These are phyloP conservation scores for Lachnellula subtilissima DNA, from an alignment of 2,329 filamentous ascomycete genomes.

Conservation along the genomic window DNA sequence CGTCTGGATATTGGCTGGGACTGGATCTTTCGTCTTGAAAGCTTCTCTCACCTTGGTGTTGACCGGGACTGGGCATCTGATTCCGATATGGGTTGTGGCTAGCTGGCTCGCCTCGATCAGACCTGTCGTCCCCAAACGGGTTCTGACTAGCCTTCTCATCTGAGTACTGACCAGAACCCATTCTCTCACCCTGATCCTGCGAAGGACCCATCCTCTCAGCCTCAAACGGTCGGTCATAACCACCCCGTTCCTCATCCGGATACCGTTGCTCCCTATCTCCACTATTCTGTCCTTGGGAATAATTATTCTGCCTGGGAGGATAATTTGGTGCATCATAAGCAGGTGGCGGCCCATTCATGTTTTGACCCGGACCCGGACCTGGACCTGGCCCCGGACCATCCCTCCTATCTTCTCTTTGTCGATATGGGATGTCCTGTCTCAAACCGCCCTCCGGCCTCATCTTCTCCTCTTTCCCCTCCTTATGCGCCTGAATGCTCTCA, in stretches of 20 bases:
- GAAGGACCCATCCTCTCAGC: neutral
- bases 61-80: neutral
- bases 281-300: neutral
- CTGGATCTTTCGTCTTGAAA: neutral
- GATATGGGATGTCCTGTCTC: neutral
- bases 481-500: slow-evolving; percentile 1
- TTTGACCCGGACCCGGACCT: neutral
- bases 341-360: neutral
- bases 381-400: neutral
- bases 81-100: neutral
- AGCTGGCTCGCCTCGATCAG: too few species aligned
- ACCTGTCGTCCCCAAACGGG: too few species aligned
- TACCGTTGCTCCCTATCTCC: neutral
- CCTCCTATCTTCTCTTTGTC: neutral
- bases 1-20: neutral
- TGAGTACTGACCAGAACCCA: too few species aligned
- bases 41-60: neutral
- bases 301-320: neutral
- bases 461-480: neutral
- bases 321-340: neutral
- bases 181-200: neutral
- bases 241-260: neutral
- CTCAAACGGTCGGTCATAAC: neutral
- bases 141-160: too few species aligned
- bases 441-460: neutral